Conservation (phyloP, 306 rosid species). For the Mucuna pruriens region DNA sequence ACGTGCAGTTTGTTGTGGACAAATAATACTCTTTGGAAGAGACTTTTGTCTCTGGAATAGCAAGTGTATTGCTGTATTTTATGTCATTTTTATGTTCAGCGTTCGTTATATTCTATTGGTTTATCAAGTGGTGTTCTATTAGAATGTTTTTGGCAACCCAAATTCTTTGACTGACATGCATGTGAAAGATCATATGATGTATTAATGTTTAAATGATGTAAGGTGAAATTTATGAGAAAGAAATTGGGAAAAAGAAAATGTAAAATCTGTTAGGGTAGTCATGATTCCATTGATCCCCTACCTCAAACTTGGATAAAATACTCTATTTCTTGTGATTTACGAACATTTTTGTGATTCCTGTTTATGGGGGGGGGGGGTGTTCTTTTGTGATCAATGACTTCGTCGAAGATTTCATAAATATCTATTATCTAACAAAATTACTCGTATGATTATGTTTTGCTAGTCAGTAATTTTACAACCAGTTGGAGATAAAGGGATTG, state of each 20-base stretch:
- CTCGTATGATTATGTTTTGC: slow-evolving; percentile 18
- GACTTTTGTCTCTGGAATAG: neutral
- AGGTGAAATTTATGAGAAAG: neutral
- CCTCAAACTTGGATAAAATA: neutral
- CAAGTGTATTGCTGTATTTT: neutral
- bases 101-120: neutral
- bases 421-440: neutral
- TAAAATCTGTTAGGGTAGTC: neutral
- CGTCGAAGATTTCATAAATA: neutral
- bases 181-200: neutral
- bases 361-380: neutral
- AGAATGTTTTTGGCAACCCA: neutral
- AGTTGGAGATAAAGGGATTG: slow-evolving; percentile 90
- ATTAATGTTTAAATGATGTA: neutral
- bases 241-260: neutral
- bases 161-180: slow-evolving; percentile 4
- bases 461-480: slow-evolving; percentile 98
- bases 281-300: neutral
- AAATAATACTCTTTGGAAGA: neutral
- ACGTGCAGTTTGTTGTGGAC: neutral
- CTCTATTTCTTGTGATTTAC: neutral
- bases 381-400: neutral
- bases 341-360: neutral
- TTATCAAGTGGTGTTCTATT: neutral
- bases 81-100: neutral